phyloP scores from a whole-genome alignment of 1,284 basidiomycete species.

The Rhodotorula glutinis region DNA sequence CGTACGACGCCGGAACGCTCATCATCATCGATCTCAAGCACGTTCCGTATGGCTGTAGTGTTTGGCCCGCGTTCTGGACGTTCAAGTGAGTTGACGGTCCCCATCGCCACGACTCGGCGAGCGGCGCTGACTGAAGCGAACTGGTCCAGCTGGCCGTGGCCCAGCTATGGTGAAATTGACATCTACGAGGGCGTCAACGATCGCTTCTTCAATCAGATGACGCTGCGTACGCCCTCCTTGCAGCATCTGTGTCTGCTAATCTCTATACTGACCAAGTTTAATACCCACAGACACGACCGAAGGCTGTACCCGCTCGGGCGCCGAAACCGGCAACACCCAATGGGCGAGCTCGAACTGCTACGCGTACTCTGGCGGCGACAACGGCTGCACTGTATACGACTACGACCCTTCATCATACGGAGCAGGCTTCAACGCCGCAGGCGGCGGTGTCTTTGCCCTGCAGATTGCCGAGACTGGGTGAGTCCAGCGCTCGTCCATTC shows the following conservation, averaged over 20 bases:
- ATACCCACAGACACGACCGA: not conserved
- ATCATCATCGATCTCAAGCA: constrained; percentile 20
- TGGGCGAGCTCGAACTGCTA: not conserved
- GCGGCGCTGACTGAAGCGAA: not conserved
- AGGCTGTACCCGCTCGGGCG: not conserved
- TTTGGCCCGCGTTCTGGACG: constrained; percentile 6
- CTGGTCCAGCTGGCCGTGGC: not conserved
- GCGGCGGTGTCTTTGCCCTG: constrained; percentile 21
- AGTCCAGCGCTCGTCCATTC: not conserved
- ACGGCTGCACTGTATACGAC: constrained; percentile 58
- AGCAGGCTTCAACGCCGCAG: constrained; percentile 15
- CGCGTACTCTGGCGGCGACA: not conserved
- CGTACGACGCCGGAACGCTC: constrained; percentile 5
- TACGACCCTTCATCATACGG: constrained; percentile 38
- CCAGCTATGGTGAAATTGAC: constrained; percentile 16
- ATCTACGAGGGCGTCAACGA: constrained; percentile 19
- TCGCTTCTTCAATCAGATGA: not conserved
- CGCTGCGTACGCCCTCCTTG: constrained; percentile 8
- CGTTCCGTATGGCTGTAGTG: constrained; percentile 6
- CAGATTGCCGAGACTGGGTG: constrained; percentile 13
- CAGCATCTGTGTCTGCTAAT: no score
- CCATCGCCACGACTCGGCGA: no score
- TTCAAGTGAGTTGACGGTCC: not conserved
- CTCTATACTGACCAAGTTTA: not conserved
- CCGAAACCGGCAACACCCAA: not conserved